Conservation (phyloP, 1,284 basidiomycete species). For the Ganoderma lucidum region DNA sequence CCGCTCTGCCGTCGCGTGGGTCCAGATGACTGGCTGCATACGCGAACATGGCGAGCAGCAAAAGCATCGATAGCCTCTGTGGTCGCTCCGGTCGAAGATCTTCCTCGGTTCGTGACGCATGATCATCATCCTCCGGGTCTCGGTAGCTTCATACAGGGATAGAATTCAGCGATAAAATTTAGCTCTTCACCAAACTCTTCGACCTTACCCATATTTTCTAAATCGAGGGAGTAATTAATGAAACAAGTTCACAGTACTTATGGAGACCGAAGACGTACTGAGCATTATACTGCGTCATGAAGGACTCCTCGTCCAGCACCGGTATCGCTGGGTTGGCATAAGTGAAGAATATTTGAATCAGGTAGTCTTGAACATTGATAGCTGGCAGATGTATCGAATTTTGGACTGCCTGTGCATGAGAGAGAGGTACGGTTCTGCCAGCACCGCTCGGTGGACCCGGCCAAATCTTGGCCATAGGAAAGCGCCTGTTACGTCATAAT, state of each 20-base stretch:
- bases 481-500: conserved; percentile 55
- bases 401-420: conserved; percentile 43
- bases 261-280: conserved; percentile 51
- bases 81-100: conserved; percentile 43
- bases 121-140: conserved; percentile 3
- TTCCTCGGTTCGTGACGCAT: background rate
- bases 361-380: conserved; percentile 65
- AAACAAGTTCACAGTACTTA: background rate
- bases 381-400: conserved; percentile 58
- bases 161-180: background rate
- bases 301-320: conserved; percentile 74
- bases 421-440: background rate
- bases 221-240: background rate
- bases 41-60: conserved; percentile 82
- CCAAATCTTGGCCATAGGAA: conserved; percentile 67
- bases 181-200: no score
- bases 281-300: conserved; percentile 69
- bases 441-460: conserved; percentile 17
- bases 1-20: conserved; percentile 46
- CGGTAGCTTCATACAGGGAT: conserved; percentile 11
- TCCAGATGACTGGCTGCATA: conserved; percentile 74
- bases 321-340: conserved; percentile 84
- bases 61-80: conserved; percentile 74
- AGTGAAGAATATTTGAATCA: conserved; percentile 80
- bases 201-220: conserved; percentile 24